Evolutionary conservation across 2,329 filamentous ascomycete species (phyloP), one percentile per base, ranked within the genome.

Genomic region (Aspergillus tanneri): DNA sequence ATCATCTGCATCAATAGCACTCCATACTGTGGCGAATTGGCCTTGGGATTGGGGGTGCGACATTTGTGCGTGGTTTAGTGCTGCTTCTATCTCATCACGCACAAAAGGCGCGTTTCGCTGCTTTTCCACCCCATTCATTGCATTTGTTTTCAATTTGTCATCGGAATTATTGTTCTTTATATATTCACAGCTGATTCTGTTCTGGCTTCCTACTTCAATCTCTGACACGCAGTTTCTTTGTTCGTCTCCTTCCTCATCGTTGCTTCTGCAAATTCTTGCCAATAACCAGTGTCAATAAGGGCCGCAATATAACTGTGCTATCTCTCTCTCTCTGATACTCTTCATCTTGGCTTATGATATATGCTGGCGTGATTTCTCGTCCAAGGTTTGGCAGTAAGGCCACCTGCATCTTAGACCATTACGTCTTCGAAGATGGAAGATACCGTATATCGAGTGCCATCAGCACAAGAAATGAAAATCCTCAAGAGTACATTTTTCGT

Each of bases 401-500:
- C n/a, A n/a, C n/a, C n/a, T n/a, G n/a, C n/a, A n/a, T n/a, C n/a
- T 14, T 16, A 34, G 9, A 34, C 30, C 3, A 11, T n/a, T n/a
- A n/a, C n/a, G n/a, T n/a, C n/a, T n/a, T n/a, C n/a, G n/a, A n/a
- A n/a, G n/a, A 38, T n/a, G n/a, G n/a, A n/a, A n/a, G n/a, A 40
- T 10, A 24, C 46, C 42, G 30, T 40, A 18, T 14, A 47, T n/a
- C 36, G 35, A 12, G 38, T 34, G 24, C 42, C 48, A 5, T 53
- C 55, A 18, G 38, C 50, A 44, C 50, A 58, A 40, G 48, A 46
- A 38, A 25, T 43, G 32, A 22, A 32, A 37, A 32, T 18, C 36
- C 55, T 56, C 42, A 57, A 46, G 42, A 69, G 63, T 50, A 55
- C 68, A 18, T 68, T 76, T 23, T 69, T 75, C 47, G 72, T 75